phyloP scores from a whole-genome alignment of 768 basidiomycete species.

The Xerocomellus intermedius region DNA sequence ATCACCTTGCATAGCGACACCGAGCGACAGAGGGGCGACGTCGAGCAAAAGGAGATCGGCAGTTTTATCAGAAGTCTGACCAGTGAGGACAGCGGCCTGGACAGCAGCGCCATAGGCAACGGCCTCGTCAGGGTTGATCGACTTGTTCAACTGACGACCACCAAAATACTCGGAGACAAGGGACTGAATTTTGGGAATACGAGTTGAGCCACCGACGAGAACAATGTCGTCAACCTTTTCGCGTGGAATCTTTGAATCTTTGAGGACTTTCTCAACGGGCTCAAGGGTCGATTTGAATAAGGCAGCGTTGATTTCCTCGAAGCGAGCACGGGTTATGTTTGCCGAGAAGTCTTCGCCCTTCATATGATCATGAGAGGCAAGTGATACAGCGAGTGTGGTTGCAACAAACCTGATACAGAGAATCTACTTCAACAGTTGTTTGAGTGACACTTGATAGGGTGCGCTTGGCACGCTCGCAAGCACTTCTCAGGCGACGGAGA shows the following conservation, averaged over 20 bases:
- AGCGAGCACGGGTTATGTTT: slow-evolving; percentile 98
- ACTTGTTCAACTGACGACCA: slow-evolving; percentile 98
- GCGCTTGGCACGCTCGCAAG: slow-evolving; percentile 99
- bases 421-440: slow-evolving; percentile 99
- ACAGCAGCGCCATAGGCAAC: slow-evolving; percentile 99
- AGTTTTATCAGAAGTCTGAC: slow-evolving; percentile 98
- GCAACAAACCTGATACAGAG: slow-evolving; percentile 78
- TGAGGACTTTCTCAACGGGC: slow-evolving; percentile 98
- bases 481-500: slow-evolving; percentile 90
- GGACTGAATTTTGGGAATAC: slow-evolving; percentile 98
- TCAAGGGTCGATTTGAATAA: slow-evolving; percentile 97
- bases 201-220: slow-evolving; percentile 98
- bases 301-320: slow-evolving; percentile 97
- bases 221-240: slow-evolving; percentile 99
- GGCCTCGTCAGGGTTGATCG: slow-evolving; percentile 99
- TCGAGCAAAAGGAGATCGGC: slow-evolving; percentile 98
- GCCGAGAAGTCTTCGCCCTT: slow-evolving; percentile 97
- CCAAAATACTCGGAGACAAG: slow-evolving; percentile 99
- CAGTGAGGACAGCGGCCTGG: slow-evolving; percentile 98
- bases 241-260: slow-evolving; percentile 97
- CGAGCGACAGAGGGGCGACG: slow-evolving; percentile 96
- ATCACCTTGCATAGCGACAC: slow-evolving; percentile 99
- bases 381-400: background rate
- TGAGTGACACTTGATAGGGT: slow-evolving; percentile 97
- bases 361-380: slow-evolving; percentile 8